These are phyloP conservation scores for Basipetospora chlamydospora DNA, from an alignment of 2,329 filamentous ascomycete genomes.

Conservation along the genomic window DNA sequence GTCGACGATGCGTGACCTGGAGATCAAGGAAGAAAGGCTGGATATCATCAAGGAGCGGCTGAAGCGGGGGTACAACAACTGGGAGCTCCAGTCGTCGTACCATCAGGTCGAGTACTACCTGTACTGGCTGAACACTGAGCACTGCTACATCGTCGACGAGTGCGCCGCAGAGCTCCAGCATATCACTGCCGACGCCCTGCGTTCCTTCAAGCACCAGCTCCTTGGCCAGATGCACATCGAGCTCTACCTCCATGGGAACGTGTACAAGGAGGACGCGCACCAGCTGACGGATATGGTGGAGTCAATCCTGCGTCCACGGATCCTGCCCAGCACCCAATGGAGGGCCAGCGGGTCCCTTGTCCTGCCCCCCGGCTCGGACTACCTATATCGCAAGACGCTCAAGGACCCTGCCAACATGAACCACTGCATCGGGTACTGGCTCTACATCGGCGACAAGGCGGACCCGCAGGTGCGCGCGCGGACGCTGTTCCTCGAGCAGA, in stretches of 20 bases:
- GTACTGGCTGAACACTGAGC: constrained; percentile 63
- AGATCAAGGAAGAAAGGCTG: constrained; percentile 74
- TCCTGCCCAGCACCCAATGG: constrained; percentile 66
- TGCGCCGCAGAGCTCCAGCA: constrained; percentile 60
- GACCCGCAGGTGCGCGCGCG: constrained; percentile 61
- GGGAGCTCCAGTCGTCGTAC: constrained; percentile 78
- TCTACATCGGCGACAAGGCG: constrained; percentile 54
- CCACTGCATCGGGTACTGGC: constrained; percentile 66
- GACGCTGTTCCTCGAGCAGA: constrained; percentile 69
- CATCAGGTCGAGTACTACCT: constrained; percentile 76
- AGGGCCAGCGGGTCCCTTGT: constrained; percentile 62
- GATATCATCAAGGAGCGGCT: constrained; percentile 81
- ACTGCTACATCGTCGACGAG: constrained; percentile 66
- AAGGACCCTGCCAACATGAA: constrained; percentile 84
- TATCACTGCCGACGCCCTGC: constrained; percentile 60
- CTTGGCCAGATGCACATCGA: constrained; percentile 79
- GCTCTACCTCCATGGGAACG: constrained; percentile 75
- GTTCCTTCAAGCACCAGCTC: constrained; percentile 64
- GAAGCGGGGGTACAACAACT: constrained; percentile 65
- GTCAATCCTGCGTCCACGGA: constrained; percentile 57
- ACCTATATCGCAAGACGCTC: constrained; percentile 64
- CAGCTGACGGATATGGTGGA: constrained; percentile 74
- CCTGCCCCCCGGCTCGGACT: constrained; percentile 68
- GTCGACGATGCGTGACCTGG: constrained; percentile 66
- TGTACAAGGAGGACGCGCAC: constrained; percentile 86